Percentiles rank a stretch among this genome's conserved stretches.
These are phyloP conservation scores for Parietaria judaica DNA, from an alignment of 306 rosid species.

Conservation along the genomic window DNA sequence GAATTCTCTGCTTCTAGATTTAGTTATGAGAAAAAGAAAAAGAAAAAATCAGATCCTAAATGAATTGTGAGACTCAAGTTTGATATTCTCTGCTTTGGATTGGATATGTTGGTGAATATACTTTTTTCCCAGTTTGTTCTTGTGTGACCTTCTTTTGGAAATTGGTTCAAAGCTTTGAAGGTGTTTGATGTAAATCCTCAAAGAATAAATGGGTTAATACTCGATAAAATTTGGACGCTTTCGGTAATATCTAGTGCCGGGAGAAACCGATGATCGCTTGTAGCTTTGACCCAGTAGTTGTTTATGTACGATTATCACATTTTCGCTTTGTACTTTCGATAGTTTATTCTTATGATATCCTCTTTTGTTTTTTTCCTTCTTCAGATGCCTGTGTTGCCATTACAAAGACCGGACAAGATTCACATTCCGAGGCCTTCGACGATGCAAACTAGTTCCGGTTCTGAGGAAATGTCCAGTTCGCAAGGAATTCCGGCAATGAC, in stretches of 20 bases:
- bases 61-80: no score
- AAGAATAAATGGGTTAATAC: no score
- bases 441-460: conserved; percentile 54
- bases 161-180: no score
- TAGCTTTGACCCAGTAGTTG: no score
- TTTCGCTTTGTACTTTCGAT: no score
- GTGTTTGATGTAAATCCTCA: no score
- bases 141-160: background rate
- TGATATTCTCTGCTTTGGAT: conserved; percentile 6
- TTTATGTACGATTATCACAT: no score
- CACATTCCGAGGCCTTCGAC: conserved; percentile 53
- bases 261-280: no score
- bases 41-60: conserved; percentile 1
- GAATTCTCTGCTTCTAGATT: conserved; percentile 3
- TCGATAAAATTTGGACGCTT: no score
- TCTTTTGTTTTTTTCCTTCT: conserved; percentile 4
- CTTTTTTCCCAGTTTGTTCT: background rate
- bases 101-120: background rate
- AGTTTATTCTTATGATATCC: no score
- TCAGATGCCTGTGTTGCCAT: conserved; percentile 77
- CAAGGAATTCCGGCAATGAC: conserved; percentile 90
- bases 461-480: conserved; percentile 58
- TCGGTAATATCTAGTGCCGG: no score
- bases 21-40: conserved; percentile 5
- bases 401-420: conserved; percentile 87